Evolutionary conservation across 176 grass and related monocot genomes (phyloP), one percentile per base, ranked within the genome.

Genomic region (Bothriochloa decipiens): DNA sequence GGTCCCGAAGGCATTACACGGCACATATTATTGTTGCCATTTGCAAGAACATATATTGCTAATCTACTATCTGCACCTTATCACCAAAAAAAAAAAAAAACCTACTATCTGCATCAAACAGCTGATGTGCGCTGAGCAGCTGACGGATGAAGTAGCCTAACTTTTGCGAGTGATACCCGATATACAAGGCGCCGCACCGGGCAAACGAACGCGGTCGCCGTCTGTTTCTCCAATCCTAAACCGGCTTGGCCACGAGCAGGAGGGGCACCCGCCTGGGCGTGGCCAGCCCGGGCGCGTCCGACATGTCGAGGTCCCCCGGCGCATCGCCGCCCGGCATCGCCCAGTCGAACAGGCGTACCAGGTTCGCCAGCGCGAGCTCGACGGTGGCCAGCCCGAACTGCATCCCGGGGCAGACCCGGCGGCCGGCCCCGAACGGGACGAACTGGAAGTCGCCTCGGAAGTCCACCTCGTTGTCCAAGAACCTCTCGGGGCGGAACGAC

Each of bases 371-470:
- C n/a, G 80, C 83, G 60, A 85, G 84, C 83, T 89, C 89, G 2
- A 86, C 65, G 43, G 65, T 87, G 70, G 89, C 55, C 7, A 89
- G 80, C n/a, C 55, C 86, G 68, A 94, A 91, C 80, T 69, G 80
- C 80, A 90, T 85, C 36, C 87, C 83, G 3, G 83, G 84, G 57
- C 89, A 91, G 2, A 89, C 69, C 14, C 84, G 73, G 28, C 84
- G 84, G 8, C 89, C 89, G 0, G 84, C 71, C 3, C 89, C 89
- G 85, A 89, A 94, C 16, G 89, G 84, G 22, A 91, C 46, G 81
- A 85, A 57, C 81, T 91, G 49, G 66, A 94, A 94, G 61, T 89
- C 61, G 18, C 89, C 92, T 39, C 79, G 79, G 3, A 87, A 82
- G 32, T 94, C 89, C 84, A 91, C 75, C 63, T 81, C 69, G 78